These are phyloP conservation scores for Apiospora aurea DNA, from an alignment of 2,329 filamentous ascomycete species.

Conservation along the genomic window DNA sequence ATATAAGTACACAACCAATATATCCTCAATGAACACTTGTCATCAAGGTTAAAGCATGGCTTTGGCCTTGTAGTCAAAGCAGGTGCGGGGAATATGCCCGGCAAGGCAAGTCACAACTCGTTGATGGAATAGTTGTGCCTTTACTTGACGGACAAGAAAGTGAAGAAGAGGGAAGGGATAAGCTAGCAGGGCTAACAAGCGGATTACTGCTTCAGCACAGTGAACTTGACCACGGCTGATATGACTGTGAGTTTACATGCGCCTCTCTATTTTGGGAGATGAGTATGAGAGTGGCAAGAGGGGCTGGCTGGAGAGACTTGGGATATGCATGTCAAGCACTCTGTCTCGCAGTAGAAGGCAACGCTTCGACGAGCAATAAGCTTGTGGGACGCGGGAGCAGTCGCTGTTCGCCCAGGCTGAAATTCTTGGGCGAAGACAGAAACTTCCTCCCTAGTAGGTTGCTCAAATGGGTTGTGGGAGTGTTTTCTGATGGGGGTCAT, in stretches of 20 bases:
- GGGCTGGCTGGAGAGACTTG: neutral
- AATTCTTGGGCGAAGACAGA: neutral
- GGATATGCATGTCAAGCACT: neutral
- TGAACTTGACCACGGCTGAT: neutral
- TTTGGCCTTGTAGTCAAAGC: neutral
- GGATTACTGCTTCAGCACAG: neutral
- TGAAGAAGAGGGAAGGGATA: neutral
- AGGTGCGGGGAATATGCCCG: neutral
- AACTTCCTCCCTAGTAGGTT: neutral
- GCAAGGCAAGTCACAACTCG: neutral
- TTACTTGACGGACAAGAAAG: neutral
- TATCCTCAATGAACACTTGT: conserved; percentile 25
- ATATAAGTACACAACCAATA: conserved; percentile 16
- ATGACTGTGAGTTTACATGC: neutral
- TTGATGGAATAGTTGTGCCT: neutral
- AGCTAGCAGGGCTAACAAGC: conserved; percentile 14
- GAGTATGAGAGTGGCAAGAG: neutral
- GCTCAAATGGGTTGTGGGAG: neutral
- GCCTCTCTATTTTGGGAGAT: conserved; percentile 13
- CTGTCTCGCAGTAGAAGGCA: neutral
- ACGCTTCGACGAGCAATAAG: neutral
- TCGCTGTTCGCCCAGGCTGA: neutral
- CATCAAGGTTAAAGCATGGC: conserved; percentile 1
- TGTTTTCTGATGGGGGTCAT: neutral
- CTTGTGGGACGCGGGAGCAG: neutral